phyloP scores from a whole-genome alignment of 495 filamentous ascomycete species.

The Bacidia gigantensis region DNA sequence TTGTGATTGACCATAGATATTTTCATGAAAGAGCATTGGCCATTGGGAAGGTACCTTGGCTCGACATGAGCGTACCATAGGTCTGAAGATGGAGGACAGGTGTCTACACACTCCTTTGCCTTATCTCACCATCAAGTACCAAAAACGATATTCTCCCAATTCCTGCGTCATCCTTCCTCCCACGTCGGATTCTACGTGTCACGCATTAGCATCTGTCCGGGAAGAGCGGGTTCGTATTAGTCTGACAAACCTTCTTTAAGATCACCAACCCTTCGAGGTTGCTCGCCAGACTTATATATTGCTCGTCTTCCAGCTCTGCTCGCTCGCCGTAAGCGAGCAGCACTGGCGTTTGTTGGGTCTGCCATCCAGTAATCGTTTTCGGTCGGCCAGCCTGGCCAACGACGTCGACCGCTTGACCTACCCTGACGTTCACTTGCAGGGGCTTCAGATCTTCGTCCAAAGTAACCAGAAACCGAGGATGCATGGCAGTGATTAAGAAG shows the following conservation, averaged over 20 bases:
- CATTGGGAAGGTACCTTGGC: no score
- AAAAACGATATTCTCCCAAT: not conserved
- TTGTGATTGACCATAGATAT: no score
- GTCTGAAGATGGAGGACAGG: not conserved
- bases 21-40: no score
- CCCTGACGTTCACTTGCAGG: slow-evolving; percentile 86
- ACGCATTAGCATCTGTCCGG: not conserved
- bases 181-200: slow-evolving; percentile 38
- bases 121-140: not conserved
- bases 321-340: slow-evolving; percentile 84
- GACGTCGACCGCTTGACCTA: slow-evolving; percentile 95
- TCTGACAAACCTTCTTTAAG: slow-evolving; percentile 68
- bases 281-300: slow-evolving; percentile 82
- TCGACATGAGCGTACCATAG: no score
- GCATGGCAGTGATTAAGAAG: slow-evolving; percentile 95
- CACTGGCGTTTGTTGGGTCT: slow-evolving; percentile 96
- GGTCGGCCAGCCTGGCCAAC: slow-evolving; percentile 93
- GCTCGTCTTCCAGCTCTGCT: slow-evolving; percentile 93
- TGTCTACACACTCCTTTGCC: not conserved
- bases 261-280: slow-evolving; percentile 92
- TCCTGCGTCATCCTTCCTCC: slow-evolving; percentile 21
- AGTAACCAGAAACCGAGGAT: slow-evolving; percentile 89
- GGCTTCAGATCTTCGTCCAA: slow-evolving; percentile 90
- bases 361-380: slow-evolving; percentile 99
- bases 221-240: not conserved